These are phyloP conservation scores for Epichloe coenophiala DNA, from an alignment of 2,329 filamentous ascomycete species.

Conservation along the genomic window DNA sequence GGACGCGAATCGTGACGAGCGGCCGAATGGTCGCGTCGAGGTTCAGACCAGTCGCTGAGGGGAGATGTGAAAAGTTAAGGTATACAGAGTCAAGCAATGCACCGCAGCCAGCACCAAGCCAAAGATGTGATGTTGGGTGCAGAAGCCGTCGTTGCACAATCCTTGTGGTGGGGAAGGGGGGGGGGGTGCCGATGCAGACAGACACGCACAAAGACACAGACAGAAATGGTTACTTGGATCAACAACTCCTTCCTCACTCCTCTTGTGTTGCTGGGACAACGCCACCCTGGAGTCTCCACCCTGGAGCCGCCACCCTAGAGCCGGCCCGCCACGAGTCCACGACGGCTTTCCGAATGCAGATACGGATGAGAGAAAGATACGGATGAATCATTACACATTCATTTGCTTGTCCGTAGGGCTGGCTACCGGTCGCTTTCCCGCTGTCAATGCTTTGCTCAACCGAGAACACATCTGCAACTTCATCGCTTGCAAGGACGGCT, in stretches of 20 bases:
- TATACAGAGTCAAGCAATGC: neutral
- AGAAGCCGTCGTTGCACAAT: constrained; percentile 1
- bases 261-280: neutral
- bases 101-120: neutral
- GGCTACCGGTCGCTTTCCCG: no score
- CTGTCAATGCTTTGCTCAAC: no score
- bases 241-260: neutral
- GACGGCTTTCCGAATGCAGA: no score
- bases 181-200: neutral
- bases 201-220: constrained; percentile 1
- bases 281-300: no score
- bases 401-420: no score
- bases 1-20: neutral
- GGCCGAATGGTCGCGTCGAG: neutral
- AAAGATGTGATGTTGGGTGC: neutral
- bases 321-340: neutral
- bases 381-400: no score
- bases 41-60: neutral
- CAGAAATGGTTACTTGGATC: neutral
- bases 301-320: neutral
- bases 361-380: no score
- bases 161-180: neutral
- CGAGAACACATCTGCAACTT: no score
- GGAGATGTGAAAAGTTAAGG: neutral
- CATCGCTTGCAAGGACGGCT: no score